Base-by-base conservation (phyloP, 2,329 filamentous ascomycete species). In the Aspergillus floridensis region DNA sequence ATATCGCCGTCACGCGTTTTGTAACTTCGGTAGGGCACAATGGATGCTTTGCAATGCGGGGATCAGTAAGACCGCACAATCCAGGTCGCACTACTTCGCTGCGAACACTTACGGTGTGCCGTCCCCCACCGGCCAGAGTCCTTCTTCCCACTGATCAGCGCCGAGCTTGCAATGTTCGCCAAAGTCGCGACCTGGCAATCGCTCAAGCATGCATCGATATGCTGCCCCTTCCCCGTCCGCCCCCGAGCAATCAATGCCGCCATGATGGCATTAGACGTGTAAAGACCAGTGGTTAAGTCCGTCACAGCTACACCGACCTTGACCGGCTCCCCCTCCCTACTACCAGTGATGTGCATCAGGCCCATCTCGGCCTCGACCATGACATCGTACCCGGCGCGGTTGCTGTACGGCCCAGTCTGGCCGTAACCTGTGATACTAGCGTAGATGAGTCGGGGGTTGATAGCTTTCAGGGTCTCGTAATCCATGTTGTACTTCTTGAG, bases 281-380 rank as follows among this genome's bases (percentile, higher is more conserved):
- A 99, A 4, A 99, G 79, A 0, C 95, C 95, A 0, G 95, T 98
- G 0, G 95, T 98, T 53, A 99, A 79, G 76, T 99, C 95, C 0
- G 95, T 98, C 3, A 99, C 95, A 2, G 95, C 95, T 2, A 99
- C 95, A 19, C 95, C 95, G 2, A 99, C 95, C 78, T 99, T 99
- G 44, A 97, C 95, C 0, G 95, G 95, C 1, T 92, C 89, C 0
- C 93, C 92, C 68, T 96, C 90, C 58, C 93, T 84, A 62, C 85
- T 85, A 32, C 95, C 95, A 0, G 95, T 99, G 68, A 99, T 98
- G 77, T 99, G 95, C 95, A 99, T 99, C 58, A 99, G 79, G 0
- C 95, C 95, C 78, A 99, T 93, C 74, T 98, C 95, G 60, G 95
- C 95, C 80, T 99, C 95, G 11, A 99, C 93, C 93, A 99, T 99